A percentile compares a stretch with the other conserved stretches of the same genome.
These are phyloP conservation scores for Pleurotus citrinopileatus DNA, from an alignment of 768 basidiomycete genomes.

Conservation along the genomic window DNA sequence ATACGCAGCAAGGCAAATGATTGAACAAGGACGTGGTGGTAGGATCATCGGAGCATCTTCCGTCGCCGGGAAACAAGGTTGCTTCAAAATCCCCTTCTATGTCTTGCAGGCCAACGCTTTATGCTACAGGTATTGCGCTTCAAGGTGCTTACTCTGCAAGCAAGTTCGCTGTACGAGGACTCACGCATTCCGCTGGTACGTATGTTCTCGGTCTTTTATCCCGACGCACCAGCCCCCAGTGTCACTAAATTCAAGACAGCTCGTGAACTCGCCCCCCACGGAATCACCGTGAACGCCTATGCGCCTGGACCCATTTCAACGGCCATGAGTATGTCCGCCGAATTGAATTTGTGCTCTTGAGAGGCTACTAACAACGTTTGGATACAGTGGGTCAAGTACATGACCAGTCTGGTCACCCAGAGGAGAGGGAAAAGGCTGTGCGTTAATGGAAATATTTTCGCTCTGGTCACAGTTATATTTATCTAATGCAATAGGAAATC, in stretches of 20 bases:
- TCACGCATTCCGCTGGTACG: conserved; percentile 38
- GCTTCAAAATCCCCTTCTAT: not conserved
- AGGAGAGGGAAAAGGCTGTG: not conserved
- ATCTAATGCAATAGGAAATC: not conserved
- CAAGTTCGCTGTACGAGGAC: conserved; percentile 38
- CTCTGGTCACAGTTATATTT: not conserved
- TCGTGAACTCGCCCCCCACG: conserved; percentile 30
- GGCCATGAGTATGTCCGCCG: not conserved
- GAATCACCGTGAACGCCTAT: conserved; percentile 42
- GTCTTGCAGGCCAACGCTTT: not conserved
- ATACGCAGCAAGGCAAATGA: conserved; percentile 39
- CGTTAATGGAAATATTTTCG: not conserved
- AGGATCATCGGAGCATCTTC: conserved; percentile 43
- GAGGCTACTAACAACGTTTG: not conserved
- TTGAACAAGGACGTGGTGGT: conserved; percentile 40
- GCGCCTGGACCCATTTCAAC: conserved; percentile 28
- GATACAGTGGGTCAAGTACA: not conserved
- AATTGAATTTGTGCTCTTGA: not conserved
- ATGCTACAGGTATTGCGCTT: not conserved
- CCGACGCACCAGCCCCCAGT: no score
- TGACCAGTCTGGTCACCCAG: not conserved
- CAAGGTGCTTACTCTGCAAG: conserved; percentile 27
- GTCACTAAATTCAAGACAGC: no score
- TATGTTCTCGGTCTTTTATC: not conserved
- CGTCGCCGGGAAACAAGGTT: conserved; percentile 32